phyloP scores from a whole-genome alignment of 148 eudicot genomes.

The Camellia sinensis region DNA sequence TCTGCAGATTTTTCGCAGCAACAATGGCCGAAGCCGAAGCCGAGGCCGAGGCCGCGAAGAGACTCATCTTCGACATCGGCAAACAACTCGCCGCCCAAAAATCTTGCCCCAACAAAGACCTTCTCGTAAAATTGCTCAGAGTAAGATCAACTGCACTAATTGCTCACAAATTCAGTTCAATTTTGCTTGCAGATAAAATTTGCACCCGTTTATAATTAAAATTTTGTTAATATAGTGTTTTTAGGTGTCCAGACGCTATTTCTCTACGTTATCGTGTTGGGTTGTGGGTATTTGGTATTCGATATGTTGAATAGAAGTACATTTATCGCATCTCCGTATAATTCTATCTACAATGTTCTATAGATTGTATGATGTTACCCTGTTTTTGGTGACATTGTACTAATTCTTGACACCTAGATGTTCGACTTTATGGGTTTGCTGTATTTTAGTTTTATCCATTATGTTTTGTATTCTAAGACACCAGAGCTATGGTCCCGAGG shows the following conservation, averaged over 20 bases:
- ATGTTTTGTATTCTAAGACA: not conserved
- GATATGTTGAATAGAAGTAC: not conserved
- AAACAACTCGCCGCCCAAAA: slow-evolving; percentile 50
- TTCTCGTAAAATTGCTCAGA: slow-evolving; percentile 58
- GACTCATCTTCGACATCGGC: slow-evolving; percentile 48
- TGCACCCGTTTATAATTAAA: not conserved
- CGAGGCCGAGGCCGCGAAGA: slow-evolving; percentile 35
- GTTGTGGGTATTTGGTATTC: not conserved
- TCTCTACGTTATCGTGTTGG: not conserved
- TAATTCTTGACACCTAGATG: not conserved
- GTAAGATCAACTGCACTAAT: slow-evolving; percentile 25
- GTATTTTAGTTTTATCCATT: not conserved
- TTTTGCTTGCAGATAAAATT: not conserved
- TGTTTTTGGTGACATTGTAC: not conserved
- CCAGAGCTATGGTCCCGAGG: not conserved
- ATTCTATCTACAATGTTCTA: not conserved
- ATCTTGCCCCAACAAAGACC: slow-evolving; percentile 59
- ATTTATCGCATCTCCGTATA: not conserved
- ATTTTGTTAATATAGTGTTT: too few species aligned
- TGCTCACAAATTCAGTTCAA: not conserved
- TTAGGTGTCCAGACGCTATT: not conserved
- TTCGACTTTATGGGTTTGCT: not conserved
- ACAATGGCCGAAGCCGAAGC: slow-evolving; percentile 45
- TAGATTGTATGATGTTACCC: too few species aligned
- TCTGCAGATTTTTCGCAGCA: not conserved